Percentiles rank a stretch among this genome's conserved stretches.
Conservation (phyloP, 129 eudicot species). For the Ambrosia trifida region DNA sequence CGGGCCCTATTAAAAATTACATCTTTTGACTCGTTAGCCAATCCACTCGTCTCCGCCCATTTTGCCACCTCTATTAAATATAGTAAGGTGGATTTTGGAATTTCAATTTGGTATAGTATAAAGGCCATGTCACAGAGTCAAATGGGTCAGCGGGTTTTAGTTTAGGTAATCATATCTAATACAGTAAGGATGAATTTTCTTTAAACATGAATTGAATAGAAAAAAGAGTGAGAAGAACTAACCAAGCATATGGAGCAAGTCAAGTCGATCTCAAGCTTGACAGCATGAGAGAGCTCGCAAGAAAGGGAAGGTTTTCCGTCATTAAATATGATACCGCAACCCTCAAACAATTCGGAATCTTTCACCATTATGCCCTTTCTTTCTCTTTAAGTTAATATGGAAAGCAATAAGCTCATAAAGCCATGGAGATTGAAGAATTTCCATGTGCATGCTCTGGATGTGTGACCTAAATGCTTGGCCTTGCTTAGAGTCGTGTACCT, state of each 20-base stretch:
- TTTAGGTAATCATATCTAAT: too few relatives aligned
- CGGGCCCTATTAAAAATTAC: too few relatives aligned
- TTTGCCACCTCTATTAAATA: too few relatives aligned
- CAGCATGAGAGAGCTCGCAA: constrained; percentile 83
- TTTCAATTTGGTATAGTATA: background rate
- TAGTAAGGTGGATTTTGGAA: too few relatives aligned
- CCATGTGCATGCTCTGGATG: constrained; percentile 85
- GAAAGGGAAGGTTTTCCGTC: constrained; percentile 80
- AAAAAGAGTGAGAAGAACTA: constrained; percentile 16
- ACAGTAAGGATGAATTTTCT: too few relatives aligned
- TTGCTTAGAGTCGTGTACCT: constrained; percentile 94
- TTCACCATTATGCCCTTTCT: constrained; percentile 38
- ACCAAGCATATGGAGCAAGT: constrained; percentile 98
- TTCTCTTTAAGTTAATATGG: constrained; percentile 78
- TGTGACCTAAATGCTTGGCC: constrained; percentile 93
- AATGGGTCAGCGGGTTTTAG: background rate
- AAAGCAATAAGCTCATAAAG: constrained; percentile 95
- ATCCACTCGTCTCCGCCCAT: too few relatives aligned
- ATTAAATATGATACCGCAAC: constrained; percentile 58
- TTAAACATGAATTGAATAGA: too few relatives aligned
- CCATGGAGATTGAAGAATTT: constrained; percentile 99
- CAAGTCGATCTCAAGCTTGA: constrained; percentile 83
- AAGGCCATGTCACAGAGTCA: too few relatives aligned
- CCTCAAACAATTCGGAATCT: constrained; percentile 51
- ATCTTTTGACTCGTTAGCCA: too few relatives aligned